Conservation (phyloP, 208 protist species). For the Lotmaria passim region DNA sequence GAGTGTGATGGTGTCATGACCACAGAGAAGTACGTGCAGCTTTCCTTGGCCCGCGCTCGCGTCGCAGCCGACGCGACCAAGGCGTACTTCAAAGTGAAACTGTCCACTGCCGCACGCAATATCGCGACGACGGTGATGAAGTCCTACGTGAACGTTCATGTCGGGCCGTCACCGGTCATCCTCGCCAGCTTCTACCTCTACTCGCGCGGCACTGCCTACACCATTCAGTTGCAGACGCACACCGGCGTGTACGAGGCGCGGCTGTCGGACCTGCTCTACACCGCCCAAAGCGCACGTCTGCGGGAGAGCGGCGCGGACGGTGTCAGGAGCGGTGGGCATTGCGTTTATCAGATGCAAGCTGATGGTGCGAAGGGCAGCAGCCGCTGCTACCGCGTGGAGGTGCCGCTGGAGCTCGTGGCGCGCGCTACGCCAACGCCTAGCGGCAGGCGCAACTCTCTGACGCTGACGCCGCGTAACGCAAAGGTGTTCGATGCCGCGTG, state of each 20-base stretch:
- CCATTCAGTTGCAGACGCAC: constrained; percentile 57
- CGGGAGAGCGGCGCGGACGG: constrained; percentile 4
- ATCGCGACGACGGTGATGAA: constrained; percentile 73
- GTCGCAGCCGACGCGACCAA: constrained; percentile 35
- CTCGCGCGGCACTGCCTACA: constrained; percentile 45
- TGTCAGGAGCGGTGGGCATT: background rate
- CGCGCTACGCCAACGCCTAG: background rate
- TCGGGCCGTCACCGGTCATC: constrained; percentile 53
- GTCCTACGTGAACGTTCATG: constrained; percentile 44
- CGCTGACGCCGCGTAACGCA: constrained; percentile 10
- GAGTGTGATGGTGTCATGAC: constrained; percentile 24
- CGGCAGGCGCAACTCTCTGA: constrained; percentile 3
- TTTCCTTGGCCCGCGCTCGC: constrained; percentile 34
- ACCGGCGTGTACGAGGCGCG: constrained; percentile 45
- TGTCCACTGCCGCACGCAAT: constrained; percentile 41
- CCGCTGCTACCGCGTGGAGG: constrained; percentile 8
- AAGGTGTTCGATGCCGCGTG: background rate
- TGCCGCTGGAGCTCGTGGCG: constrained; percentile 10
- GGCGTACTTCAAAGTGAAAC: constrained; percentile 62
- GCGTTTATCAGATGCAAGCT: constrained; percentile 9
- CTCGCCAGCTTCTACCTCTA: constrained; percentile 57
- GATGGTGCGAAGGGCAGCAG: background rate
- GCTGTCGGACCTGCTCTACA: constrained; percentile 50
- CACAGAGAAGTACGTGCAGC: constrained; percentile 47
- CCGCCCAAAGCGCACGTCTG: constrained; percentile 54